Percentiles rank a stretch among this genome's conserved stretches.
Evolutionary conservation across 495 filamentous ascomycete species (phyloP).

Genomic region (Filosporella fistucella): DNA sequence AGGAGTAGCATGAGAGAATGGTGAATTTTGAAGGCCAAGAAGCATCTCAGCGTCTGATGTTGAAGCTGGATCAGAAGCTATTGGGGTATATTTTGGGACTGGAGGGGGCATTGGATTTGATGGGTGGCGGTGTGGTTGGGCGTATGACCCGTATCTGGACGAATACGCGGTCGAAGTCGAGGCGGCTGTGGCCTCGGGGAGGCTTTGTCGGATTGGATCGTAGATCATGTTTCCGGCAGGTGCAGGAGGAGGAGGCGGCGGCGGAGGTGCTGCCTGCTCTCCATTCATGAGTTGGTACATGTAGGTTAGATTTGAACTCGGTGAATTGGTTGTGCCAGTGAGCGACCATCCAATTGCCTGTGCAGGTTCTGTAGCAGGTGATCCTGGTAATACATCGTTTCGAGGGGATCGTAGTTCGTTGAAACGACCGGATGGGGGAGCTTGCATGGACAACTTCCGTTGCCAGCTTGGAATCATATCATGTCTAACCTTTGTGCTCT

Average conservation of each 20-base stretch:
- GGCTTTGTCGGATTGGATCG: conserved; percentile 45
- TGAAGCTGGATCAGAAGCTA: conserved; percentile 9
- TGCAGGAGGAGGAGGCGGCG: conserved; percentile 16
- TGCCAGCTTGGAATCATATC: conserved; percentile 23
- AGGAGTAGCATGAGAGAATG: conserved; percentile 19
- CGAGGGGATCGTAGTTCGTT: conserved; percentile 17
- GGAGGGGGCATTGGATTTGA: conserved; percentile 19
- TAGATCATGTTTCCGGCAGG: conserved; percentile 45
- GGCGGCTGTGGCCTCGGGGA: conserved; percentile 33
- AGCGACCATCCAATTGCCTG: conserved; percentile 63
- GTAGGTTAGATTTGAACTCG: conserved; percentile 71
- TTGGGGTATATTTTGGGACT: conserved; percentile 16
- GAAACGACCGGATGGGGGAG: conserved; percentile 24
- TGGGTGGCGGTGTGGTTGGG: conserved; percentile 33
- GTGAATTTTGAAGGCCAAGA: conserved; percentile 26
- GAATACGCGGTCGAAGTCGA: conserved; percentile 39
- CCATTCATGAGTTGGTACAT: conserved; percentile 53
- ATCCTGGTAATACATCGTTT: conserved; percentile 25
- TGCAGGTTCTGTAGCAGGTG: conserved; percentile 26
- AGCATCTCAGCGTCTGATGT: conserved; percentile 26
- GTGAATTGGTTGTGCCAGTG: conserved; percentile 77
- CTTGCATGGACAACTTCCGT: conserved; percentile 14
- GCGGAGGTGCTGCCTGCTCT: conserved; percentile 18
- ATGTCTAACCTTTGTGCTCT: conserved; percentile 44
- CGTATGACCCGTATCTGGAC: conserved; percentile 36